Percentiles rank a stretch among this genome's conserved stretches.
phyloP scores from a whole-genome alignment of 768 basidiomycete genomes.

The Podaxis mareebaensis region DNA sequence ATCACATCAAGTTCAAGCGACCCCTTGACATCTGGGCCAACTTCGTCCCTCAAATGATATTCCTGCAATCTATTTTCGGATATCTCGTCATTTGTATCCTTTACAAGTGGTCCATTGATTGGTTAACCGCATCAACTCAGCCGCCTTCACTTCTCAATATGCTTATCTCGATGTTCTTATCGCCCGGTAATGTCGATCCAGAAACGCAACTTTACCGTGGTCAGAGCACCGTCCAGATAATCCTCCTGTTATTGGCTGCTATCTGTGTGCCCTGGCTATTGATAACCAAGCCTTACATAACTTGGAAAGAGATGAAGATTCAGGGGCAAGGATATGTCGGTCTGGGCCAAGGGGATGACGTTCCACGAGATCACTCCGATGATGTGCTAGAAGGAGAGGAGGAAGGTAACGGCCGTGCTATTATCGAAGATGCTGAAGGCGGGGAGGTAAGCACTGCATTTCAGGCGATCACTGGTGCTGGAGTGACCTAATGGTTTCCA shows the following conservation, averaged over 20 bases:
- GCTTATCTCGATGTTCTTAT: conserved; percentile 95
- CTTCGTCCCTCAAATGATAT: conserved; percentile 96
- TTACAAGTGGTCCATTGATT: conserved; percentile 97
- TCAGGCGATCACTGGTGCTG: not conserved
- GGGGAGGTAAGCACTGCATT: conserved; percentile 62
- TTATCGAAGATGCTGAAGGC: conserved; percentile 77
- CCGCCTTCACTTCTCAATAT: conserved; percentile 94
- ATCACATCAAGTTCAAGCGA: conserved; percentile 93
- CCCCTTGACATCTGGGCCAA: conserved; percentile 87
- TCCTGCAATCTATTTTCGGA: conserved; percentile 97
- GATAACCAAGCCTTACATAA: conserved; percentile 86
- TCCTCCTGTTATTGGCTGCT: conserved; percentile 74
- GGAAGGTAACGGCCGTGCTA: conserved; percentile 73
- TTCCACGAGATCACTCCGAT: conserved; percentile 53
- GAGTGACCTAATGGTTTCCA: conserved; percentile 24
- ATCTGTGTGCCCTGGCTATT: conserved; percentile 97
- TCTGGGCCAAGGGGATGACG: conserved; percentile 52
- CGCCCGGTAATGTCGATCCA: conserved; percentile 77
- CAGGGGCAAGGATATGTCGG: conserved; percentile 85
- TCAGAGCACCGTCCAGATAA: conserved; percentile 80
- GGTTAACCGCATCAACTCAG: conserved; percentile 63
- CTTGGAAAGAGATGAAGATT: conserved; percentile 87
- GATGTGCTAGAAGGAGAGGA: conserved; percentile 75
- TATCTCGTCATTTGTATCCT: conserved; percentile 93
- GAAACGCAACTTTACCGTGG: conserved; percentile 79